Evolutionary conservation across 345 rosid genomes (phyloP).

Genomic region (Adansonia digitata): DNA sequence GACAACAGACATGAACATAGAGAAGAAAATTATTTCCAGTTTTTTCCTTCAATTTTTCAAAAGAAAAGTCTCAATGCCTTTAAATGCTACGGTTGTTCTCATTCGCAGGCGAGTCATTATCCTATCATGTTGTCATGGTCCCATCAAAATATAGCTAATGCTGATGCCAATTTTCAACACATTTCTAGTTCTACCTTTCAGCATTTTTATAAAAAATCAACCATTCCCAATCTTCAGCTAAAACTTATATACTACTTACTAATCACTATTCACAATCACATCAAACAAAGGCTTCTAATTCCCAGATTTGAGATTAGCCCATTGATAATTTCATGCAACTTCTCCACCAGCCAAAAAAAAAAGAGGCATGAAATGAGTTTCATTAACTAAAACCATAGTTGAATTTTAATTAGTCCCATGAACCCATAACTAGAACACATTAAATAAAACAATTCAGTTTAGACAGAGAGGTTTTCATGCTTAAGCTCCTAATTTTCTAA

Average conservation of each 20-base stretch:
- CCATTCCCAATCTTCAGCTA: not conserved
- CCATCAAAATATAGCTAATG: not conserved
- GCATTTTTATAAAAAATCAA: not conserved
- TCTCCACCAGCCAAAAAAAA: not conserved
- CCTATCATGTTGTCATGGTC: not conserved
- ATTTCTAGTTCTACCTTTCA: not conserved
- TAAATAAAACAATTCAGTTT: not conserved
- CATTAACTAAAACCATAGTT: not conserved
- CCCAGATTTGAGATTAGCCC: not conserved
- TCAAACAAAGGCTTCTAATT: conserved; percentile 1
- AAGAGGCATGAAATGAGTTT: not conserved
- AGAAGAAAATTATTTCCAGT: not conserved
- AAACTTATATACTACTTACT: not conserved
- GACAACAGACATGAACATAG: not conserved
- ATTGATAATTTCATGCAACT: not conserved
- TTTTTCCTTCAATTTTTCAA: not conserved
- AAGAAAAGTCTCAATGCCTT: not conserved
- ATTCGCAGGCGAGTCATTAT: not conserved
- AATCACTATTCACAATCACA: not conserved
- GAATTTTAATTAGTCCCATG: not conserved
- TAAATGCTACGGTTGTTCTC: not conserved
- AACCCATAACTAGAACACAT: not conserved
- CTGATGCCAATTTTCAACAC: not conserved
- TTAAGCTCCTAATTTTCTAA: not conserved
- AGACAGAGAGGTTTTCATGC: not conserved